A percentile compares a stretch with the other conserved stretches of the same genome.
Conservation (phyloP, 1,284 basidiomycete genomes). For the Leucoagaricus sp. region DNA sequence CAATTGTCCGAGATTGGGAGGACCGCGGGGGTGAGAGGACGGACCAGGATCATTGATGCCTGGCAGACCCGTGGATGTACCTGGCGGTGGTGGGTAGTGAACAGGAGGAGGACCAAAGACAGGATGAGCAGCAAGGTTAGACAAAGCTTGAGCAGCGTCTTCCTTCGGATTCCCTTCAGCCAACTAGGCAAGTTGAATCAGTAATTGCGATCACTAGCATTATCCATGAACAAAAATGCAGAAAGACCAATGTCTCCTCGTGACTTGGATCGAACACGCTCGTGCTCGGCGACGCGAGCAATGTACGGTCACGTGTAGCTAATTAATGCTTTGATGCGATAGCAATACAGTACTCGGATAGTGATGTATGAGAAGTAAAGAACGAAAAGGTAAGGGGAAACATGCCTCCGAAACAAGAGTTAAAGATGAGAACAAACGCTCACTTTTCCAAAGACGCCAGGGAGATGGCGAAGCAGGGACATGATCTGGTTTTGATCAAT, state of each 20-base stretch:
- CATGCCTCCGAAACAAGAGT: slow-evolving; percentile 12
- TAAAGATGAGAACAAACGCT: slow-evolving; percentile 19
- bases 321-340: slow-evolving; percentile 28
- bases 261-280: slow-evolving; percentile 36
- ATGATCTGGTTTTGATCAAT: slow-evolving; percentile 53
- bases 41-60: slow-evolving; percentile 65
- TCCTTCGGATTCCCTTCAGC: slow-evolving; percentile 51
- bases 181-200: slow-evolving; percentile 28
- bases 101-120: slow-evolving; percentile 26
- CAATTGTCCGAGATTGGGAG: slow-evolving; percentile 64
- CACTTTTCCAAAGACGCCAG: slow-evolving; percentile 48
- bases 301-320: slow-evolving; percentile 41
- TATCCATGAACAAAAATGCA: slow-evolving; percentile 15
- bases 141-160: slow-evolving; percentile 65
- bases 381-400: slow-evolving; percentile 9
- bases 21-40: slow-evolving; percentile 72
- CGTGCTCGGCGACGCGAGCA: slow-evolving; percentile 41
- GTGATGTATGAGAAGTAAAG: slow-evolving; percentile 13
- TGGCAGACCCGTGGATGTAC: slow-evolving; percentile 28
- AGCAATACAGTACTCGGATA: slow-evolving; percentile 18
- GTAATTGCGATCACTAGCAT: slow-evolving; percentile 11
- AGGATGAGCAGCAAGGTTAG: slow-evolving; percentile 56
- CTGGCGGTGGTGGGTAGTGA: slow-evolving; percentile 30
- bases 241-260: slow-evolving; percentile 30
- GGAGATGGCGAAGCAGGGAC: slow-evolving; percentile 49